Conservation (phyloP, 306 rosid genomes). For the Rosa multiflora region DNA sequence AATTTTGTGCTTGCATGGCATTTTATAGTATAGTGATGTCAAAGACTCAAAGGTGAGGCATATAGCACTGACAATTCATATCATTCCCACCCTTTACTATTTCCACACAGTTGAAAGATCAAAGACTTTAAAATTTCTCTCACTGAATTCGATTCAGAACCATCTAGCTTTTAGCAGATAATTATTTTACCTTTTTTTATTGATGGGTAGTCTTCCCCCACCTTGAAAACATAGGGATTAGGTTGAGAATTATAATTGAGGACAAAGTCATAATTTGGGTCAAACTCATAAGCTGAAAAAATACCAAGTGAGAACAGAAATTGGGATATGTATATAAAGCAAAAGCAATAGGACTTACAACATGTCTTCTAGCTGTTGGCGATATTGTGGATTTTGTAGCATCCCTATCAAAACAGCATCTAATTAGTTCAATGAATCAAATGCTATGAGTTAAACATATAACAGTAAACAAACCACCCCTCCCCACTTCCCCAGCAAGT, state of each 20-base stretch:
- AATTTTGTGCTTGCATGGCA: background rate
- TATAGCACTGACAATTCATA: background rate
- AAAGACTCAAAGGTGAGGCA: background rate
- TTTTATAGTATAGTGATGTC: background rate
- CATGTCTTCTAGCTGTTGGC: slow-evolving; percentile 96
- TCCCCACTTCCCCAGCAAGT: background rate
- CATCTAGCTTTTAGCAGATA: background rate
- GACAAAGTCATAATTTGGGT: background rate
- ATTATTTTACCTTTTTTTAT: background rate
- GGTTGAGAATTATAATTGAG: background rate
- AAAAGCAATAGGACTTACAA: slow-evolving; percentile 55
- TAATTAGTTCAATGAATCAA: slow-evolving; percentile 4
- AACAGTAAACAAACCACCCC: background rate
- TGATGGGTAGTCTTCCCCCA: background rate
- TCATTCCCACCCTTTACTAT: background rate
- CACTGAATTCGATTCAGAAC: background rate
- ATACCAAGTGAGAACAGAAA: background rate
- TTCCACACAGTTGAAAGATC: background rate
- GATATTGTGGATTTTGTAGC: slow-evolving; percentile 92
- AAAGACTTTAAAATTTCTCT: background rate
- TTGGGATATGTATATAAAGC: background rate
- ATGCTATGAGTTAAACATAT: background rate
- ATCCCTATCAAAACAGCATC: slow-evolving; percentile 59
- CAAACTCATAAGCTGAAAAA: background rate
- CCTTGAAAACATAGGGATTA: background rate